Conservation (phyloP, 352 stramenopile genomes). For the Elongisporangium anandrum region DNA sequence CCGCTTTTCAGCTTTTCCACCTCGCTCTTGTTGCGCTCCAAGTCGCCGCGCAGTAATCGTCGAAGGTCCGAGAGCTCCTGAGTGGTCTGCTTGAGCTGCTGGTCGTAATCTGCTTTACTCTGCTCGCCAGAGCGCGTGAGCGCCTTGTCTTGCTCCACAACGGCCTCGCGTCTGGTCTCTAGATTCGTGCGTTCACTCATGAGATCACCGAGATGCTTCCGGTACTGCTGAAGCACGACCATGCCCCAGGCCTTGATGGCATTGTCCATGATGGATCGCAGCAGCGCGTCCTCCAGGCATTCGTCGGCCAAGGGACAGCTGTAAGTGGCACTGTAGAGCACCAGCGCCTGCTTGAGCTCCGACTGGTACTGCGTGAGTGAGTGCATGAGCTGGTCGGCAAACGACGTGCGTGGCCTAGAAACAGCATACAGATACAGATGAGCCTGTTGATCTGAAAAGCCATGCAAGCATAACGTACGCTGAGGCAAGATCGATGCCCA, state of each 20-base stretch:
- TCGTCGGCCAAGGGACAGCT: constrained; percentile 20
- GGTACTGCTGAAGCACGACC: constrained; percentile 45
- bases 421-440: background rate
- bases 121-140: constrained; percentile 26
- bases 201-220: constrained; percentile 28
- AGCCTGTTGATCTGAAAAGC: background rate
- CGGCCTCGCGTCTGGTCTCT: background rate
- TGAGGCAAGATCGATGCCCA: constrained; percentile 25
- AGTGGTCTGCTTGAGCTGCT: constrained; percentile 36
- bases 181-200: background rate
- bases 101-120: constrained; percentile 43
- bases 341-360: constrained; percentile 34
- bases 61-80: constrained; percentile 53
- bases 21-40: constrained; percentile 43
- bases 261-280: constrained; percentile 22
- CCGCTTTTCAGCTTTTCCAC: constrained; percentile 36
- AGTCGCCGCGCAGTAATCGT: constrained; percentile 27
- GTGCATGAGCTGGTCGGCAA: constrained; percentile 42
- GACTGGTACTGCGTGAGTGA: constrained; percentile 58
- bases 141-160: constrained; percentile 17
- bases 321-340: constrained; percentile 27
- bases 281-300: constrained; percentile 29
- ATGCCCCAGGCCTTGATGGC: constrained; percentile 43
- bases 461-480: constrained; percentile 5
- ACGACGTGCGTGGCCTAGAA: constrained; percentile 36